Percentiles rank a stretch among this genome's conserved stretches.
Evolutionary conservation across 2,329 filamentous ascomycete species (phyloP).

Genomic region (Calonectria pteridis): DNA sequence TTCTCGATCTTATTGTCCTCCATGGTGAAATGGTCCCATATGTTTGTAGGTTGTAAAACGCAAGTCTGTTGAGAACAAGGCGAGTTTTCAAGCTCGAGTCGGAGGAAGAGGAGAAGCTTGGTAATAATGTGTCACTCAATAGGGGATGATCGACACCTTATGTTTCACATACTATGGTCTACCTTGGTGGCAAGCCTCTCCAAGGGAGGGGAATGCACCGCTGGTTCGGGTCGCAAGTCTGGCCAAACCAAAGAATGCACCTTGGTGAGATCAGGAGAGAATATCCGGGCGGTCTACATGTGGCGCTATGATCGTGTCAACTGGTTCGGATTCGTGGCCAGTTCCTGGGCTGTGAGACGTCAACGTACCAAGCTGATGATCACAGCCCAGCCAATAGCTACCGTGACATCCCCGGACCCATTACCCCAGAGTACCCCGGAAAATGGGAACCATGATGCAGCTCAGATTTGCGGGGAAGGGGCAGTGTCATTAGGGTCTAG

Average conservation of each 20-base stretch:
- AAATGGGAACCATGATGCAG: slow-evolving; percentile 32
- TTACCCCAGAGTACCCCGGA: slow-evolving; percentile 36
- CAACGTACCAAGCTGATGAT: neutral
- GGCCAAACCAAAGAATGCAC: too few species aligned
- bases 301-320: slow-evolving; percentile 11
- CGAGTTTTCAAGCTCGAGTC: neutral
- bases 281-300: neutral
- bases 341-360: neutral
- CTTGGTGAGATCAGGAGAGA: neutral
- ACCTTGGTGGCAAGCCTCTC: neutral
- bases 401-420: neutral
- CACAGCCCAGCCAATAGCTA: neutral
- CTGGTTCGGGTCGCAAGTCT: neutral
- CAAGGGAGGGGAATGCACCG: neutral
- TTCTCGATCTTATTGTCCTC: slow-evolving; percentile 35
- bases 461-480: slow-evolving; percentile 27
- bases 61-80: neutral
- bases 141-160: slow-evolving; percentile 26
- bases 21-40: slow-evolving; percentile 12
- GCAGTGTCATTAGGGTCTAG: neutral
- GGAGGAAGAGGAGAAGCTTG: neutral
- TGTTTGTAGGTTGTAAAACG: neutral
- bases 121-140: neutral
- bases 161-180: neutral
- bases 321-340: neutral